Percentiles rank a stretch among this genome's conserved stretches.
Conservation (phyloP, 2,329 filamentous ascomycete genomes). For the Stagonosporopsis vannaccii region DNA sequence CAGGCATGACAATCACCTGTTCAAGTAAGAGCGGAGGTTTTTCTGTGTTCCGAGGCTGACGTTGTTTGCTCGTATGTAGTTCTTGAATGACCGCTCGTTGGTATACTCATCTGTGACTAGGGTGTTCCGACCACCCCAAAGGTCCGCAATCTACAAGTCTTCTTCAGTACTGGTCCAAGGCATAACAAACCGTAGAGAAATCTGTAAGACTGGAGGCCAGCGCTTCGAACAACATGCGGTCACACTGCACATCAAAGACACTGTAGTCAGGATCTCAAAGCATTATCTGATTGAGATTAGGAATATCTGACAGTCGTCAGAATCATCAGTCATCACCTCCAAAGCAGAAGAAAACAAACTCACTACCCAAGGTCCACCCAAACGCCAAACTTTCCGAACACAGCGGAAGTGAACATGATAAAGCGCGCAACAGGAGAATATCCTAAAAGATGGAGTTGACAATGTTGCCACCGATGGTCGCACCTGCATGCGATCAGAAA, state of each 20-base stretch:
- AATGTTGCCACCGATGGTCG: constrained; percentile 87
- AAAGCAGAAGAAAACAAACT: constrained; percentile 1
- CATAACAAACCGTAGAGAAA: neutral
- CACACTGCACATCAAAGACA: neutral
- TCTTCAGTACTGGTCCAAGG: neutral
- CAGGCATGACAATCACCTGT: neutral
- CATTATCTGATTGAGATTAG: constrained; percentile 4
- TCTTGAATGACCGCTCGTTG: neutral
- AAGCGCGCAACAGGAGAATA: constrained; percentile 5
- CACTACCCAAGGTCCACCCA: constrained; percentile 8
- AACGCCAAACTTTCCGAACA: constrained; percentile 16
- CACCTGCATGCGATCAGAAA: constrained; percentile 69
- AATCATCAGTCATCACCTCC: constrained; percentile 1
- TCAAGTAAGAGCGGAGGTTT: neutral
- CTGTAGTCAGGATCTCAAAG: neutral
- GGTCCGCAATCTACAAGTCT: neutral
- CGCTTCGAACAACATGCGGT: neutral
- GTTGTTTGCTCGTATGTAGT: neutral
- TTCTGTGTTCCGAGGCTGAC: neutral
- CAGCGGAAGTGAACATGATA: constrained; percentile 9
- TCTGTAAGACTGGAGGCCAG: neutral
- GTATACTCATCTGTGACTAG: neutral
- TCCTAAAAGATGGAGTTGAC: constrained; percentile 57
- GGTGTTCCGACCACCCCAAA: neutral
- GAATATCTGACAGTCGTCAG: constrained; percentile 18